phyloP scores from a whole-genome alignment of 208 protist species.

The Trypanosoma vivax region DNA sequence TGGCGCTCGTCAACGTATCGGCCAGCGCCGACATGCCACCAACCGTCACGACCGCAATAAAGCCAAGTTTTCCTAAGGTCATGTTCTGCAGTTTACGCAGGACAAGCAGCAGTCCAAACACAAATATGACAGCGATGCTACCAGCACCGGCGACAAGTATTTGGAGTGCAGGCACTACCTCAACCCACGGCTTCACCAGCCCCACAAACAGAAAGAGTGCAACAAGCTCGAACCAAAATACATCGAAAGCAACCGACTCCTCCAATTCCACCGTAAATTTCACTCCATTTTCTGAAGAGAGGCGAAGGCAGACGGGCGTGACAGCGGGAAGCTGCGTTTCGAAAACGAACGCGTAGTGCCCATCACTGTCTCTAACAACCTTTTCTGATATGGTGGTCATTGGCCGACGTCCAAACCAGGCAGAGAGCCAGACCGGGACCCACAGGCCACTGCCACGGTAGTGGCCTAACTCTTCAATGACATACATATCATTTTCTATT shows the following conservation, averaged over 20 bases:
- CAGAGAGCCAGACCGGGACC: slow-evolving; percentile 16
- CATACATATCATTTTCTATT: neutral
- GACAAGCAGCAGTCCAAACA: slow-evolving; percentile 32
- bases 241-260: slow-evolving; percentile 32
- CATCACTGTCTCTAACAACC: slow-evolving; percentile 1
- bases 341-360: slow-evolving; percentile 6
- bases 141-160: slow-evolving; percentile 37
- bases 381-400: slow-evolving; percentile 8
- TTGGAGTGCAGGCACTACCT: slow-evolving; percentile 33
- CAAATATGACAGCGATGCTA: slow-evolving; percentile 34
- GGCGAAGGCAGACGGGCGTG: slow-evolving; percentile 20
- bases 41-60: slow-evolving; percentile 32
- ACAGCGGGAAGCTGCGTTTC: slow-evolving; percentile 4
- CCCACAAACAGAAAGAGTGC: slow-evolving; percentile 19
- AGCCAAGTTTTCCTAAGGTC: slow-evolving; percentile 44
- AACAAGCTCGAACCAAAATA: slow-evolving; percentile 43
- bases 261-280: slow-evolving; percentile 26
- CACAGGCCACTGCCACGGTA: slow-evolving; percentile 12
- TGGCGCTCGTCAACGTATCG: slow-evolving; percentile 30
- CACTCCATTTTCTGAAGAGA: neutral
- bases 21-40: slow-evolving; percentile 43
- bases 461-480: slow-evolving; percentile 20
- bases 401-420: slow-evolving; percentile 17
- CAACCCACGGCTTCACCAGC: slow-evolving; percentile 33
- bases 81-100: slow-evolving; percentile 43